Conservation (phyloP, 2,329 filamentous ascomycete genomes). For the Amesomyces nigricolor region DNA sequence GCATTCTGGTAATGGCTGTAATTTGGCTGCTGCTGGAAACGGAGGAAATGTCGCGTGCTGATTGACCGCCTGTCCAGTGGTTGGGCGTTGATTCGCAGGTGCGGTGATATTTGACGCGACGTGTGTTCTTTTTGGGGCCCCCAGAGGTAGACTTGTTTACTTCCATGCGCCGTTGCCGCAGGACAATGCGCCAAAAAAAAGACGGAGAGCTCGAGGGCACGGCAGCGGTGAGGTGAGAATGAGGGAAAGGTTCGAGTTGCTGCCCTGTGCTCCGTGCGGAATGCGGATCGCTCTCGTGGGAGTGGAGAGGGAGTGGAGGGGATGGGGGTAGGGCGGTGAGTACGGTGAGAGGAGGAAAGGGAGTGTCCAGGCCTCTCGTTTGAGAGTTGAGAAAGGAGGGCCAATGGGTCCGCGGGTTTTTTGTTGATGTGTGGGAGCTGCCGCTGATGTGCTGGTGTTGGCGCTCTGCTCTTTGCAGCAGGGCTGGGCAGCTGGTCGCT, state of each 20-base stretch:
- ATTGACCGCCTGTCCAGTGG: slow-evolving; percentile 7
- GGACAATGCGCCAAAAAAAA: slow-evolving; percentile 19
- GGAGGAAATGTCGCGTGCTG: not conserved
- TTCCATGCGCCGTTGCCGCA: slow-evolving; percentile 25
- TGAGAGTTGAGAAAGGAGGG: slow-evolving; percentile 10
- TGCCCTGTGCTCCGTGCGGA: slow-evolving; percentile 13
- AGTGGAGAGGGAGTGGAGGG: slow-evolving; percentile 7
- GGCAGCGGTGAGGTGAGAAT: slow-evolving; percentile 5
- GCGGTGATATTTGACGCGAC: slow-evolving; percentile 8
- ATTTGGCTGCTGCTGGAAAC: slow-evolving; percentile 30
- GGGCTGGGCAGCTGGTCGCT: not conserved
- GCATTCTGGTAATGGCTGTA: slow-evolving; percentile 38
- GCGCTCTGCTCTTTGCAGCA: not conserved
- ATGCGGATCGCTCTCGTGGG: slow-evolving; percentile 11
- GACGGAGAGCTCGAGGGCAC: slow-evolving; percentile 13
- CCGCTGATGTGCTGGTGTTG: not conserved
- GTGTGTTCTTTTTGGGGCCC: not conserved
- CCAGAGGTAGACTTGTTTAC: slow-evolving; percentile 12
- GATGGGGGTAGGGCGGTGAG: slow-evolving; percentile 5
- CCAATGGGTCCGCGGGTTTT: slow-evolving; percentile 11
- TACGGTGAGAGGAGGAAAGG: slow-evolving; percentile 16
- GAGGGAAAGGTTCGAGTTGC: not conserved
- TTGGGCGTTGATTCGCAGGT: slow-evolving; percentile 2
- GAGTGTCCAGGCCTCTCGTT: not conserved
- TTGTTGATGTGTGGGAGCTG: slow-evolving; percentile 2